These are phyloP conservation scores for Malassezia brasiliensis DNA, from an alignment of 1,284 basidiomycete species.

Conservation along the genomic window DNA sequence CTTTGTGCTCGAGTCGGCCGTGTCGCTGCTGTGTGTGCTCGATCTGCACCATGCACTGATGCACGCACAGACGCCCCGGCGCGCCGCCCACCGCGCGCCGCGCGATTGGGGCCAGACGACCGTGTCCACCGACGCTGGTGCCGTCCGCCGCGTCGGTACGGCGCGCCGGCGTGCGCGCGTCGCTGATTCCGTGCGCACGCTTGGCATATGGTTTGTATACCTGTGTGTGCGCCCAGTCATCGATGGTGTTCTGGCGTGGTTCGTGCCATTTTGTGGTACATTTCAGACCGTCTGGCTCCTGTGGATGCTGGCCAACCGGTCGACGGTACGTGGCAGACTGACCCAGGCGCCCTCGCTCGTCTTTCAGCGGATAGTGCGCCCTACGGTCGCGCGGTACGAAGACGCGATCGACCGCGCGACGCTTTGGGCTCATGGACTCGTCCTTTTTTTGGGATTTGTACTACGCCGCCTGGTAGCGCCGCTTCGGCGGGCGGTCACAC, in stretches of 20 bases:
- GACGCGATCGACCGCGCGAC: slow-evolving; percentile 2
- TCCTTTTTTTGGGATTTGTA: background rate
- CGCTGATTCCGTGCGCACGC: background rate
- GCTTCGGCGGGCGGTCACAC: too few relatives aligned
- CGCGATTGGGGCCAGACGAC: slow-evolving; percentile 6
- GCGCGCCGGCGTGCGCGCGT: slow-evolving; percentile 4
- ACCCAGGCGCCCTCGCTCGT: background rate
- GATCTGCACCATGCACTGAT: slow-evolving; percentile 9
- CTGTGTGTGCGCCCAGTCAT: background rate
- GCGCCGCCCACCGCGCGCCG: background rate
- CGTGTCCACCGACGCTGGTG: background rate
- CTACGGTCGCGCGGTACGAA: slow-evolving; percentile 1
- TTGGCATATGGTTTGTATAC: slow-evolving; percentile 9
- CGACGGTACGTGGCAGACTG: background rate
- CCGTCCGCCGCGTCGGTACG: slow-evolving; percentile 8
- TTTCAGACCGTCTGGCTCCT: slow-evolving; percentile 9
- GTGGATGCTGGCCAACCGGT: slow-evolving; percentile 13
- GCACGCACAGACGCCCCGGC: background rate
- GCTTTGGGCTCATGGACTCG: slow-evolving; percentile 10
- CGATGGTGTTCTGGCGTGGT: slow-evolving; percentile 3
- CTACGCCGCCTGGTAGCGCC: too few relatives aligned
- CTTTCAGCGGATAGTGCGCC: background rate
- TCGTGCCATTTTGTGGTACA: slow-evolving; percentile 10
- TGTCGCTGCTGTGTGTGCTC: slow-evolving; percentile 2
- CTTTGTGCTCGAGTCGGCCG: slow-evolving; percentile 4